Conservation (phyloP, 176 grass and related monocot genomes). For the Secale cereale region DNA sequence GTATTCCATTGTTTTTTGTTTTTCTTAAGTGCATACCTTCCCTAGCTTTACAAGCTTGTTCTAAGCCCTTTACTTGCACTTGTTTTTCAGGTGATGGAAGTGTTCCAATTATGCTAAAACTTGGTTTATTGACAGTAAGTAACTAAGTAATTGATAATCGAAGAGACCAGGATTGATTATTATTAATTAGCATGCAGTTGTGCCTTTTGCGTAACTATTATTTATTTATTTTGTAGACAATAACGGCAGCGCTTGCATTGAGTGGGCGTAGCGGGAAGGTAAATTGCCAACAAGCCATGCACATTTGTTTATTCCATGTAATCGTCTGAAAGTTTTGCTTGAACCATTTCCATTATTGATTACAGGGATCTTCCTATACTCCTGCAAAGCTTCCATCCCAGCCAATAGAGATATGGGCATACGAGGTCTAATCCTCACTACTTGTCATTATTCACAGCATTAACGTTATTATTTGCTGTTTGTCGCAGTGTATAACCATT, state of each 20-base stretch:
- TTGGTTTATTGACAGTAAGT: constrained; percentile 86
- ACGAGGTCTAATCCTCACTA: constrained; percentile 55
- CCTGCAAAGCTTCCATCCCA: constrained; percentile 66
- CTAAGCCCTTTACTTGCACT: constrained; percentile 10
- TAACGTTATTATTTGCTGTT: neutral
- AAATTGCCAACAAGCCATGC: constrained; percentile 8
- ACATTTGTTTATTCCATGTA: constrained; percentile 14
- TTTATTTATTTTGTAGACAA: constrained; percentile 45
- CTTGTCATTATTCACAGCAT: neutral
- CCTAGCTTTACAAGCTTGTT: neutral
- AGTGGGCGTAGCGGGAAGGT: constrained; percentile 80
- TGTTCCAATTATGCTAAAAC: constrained; percentile 75
- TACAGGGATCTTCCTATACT: constrained; percentile 70
- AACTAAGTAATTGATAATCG: neutral
- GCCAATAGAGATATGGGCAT: constrained; percentile 90
- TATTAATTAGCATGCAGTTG: neutral
- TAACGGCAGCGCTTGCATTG: constrained; percentile 69
- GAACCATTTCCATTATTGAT: neutral
- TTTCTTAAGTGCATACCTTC: neutral
- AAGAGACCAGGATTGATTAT: neutral
- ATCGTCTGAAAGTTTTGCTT: constrained; percentile 7
- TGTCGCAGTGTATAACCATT: neutral
- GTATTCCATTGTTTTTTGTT: constrained; percentile 5
- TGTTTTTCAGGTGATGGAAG: constrained; percentile 81
- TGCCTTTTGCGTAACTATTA: neutral